phyloP scores from a whole-genome alignment of 2,329 filamentous ascomycete genomes.

The Penicillium rolfsii region DNA sequence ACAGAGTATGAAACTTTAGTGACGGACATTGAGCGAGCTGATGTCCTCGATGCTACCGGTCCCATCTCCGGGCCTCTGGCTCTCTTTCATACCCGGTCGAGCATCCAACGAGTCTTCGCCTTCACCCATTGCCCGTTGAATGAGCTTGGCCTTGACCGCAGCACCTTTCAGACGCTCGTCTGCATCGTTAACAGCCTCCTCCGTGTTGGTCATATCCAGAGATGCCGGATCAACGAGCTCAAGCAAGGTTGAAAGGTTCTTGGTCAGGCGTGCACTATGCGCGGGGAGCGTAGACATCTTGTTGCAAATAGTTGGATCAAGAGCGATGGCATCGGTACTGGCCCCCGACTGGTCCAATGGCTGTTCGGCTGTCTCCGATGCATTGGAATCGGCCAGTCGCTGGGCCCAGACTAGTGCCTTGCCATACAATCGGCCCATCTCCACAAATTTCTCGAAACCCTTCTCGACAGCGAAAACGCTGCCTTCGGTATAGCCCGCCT shows the following conservation, averaged over 20 bases:
- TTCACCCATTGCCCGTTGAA: conserved; percentile 70
- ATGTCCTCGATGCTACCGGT: conserved; percentile 54
- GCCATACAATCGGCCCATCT: conserved; percentile 77
- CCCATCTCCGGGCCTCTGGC: conserved; percentile 38
- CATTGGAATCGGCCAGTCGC: conserved; percentile 55
- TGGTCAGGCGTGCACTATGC: conserved; percentile 69
- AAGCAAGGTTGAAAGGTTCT: conserved; percentile 75
- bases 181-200: conserved; percentile 87
- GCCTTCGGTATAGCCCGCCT: conserved; percentile 82
- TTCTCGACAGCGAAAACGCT: conserved; percentile 88
- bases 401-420: conserved; percentile 83
- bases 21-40: conserved; percentile 46
- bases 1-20: conserved; percentile 28
- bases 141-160: conserved; percentile 79
- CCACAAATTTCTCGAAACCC: conserved; percentile 88
- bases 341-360: conserved; percentile 6
- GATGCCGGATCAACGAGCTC: conserved; percentile 78
- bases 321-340: conserved; percentile 19
- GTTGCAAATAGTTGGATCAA: conserved; percentile 36
- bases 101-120: conserved; percentile 37
- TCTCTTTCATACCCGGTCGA: conserved; percentile 35
- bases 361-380: conserved; percentile 17
- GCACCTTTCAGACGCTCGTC: conserved; percentile 87
- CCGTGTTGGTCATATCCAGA: conserved; percentile 77
- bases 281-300: conserved; percentile 52